These are phyloP conservation scores for Globisporangium polare DNA, from an alignment of 352 stramenopile genomes.

Conservation along the genomic window DNA sequence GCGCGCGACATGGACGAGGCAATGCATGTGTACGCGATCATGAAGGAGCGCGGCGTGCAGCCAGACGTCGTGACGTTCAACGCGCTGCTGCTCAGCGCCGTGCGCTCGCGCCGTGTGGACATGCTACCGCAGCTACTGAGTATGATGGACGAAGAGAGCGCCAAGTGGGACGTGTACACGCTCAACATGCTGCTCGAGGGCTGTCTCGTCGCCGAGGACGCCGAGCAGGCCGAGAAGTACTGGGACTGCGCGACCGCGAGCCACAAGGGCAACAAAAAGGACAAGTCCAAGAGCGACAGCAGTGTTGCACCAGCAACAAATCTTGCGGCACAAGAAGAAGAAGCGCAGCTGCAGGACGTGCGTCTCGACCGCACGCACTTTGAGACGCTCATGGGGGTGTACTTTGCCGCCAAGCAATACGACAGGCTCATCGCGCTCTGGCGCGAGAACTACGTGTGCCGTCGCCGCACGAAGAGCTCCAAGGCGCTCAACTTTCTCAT, in stretches of 20 bases:
- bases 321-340: conserved; percentile 2
- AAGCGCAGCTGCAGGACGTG: conserved; percentile 27
- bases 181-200: conserved; percentile 73
- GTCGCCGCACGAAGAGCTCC: conserved; percentile 59
- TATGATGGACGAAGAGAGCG: conserved; percentile 35
- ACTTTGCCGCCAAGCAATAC: conserved; percentile 54
- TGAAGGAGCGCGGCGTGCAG: conserved; percentile 27
- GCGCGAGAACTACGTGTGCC: conserved; percentile 50
- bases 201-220: conserved; percentile 41
- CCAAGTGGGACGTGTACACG: conserved; percentile 73
- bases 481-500: conserved; percentile 83
- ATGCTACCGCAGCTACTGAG: conserved; percentile 51
- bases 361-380: conserved; percentile 61
- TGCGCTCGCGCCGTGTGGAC: conserved; percentile 49
- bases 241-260: conserved; percentile 35
- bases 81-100: conserved; percentile 50
- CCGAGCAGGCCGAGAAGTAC: conserved; percentile 46
- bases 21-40: conserved; percentile 45
- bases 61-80: conserved; percentile 74
- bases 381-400: conserved; percentile 73
- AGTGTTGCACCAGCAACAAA: not conserved
- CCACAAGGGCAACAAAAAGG: conserved; percentile 9
- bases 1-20: conserved; percentile 56
- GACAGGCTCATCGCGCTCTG: conserved; percentile 49
- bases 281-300: conserved; percentile 1